Evolutionary conservation across 2,329 filamentous ascomycete genomes (phyloP).

Genomic region (Drechslera avenae): DNA sequence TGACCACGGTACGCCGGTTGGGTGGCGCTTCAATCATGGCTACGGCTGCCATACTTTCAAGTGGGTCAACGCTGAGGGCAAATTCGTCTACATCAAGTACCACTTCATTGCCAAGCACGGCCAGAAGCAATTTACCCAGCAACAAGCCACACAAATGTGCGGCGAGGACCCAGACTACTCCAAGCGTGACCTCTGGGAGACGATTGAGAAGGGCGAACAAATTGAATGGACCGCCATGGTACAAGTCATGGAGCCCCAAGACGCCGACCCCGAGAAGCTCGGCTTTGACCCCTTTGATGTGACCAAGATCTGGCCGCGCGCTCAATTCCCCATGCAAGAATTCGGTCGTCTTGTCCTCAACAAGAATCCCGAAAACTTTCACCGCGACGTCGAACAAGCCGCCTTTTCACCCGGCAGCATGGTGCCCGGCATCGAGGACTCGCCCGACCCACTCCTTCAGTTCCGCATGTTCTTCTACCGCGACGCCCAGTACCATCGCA

Average conservation of each 20-base stretch:
- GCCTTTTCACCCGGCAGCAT: conserved; percentile 58
- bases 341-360: conserved; percentile 59
- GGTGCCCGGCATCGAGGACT: conserved; percentile 58
- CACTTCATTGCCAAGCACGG: conserved; percentile 56
- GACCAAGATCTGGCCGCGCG: conserved; percentile 59
- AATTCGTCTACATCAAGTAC: conserved; percentile 60
- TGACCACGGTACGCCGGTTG: conserved; percentile 57
- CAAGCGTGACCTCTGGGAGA: conserved; percentile 54
- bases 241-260: conserved; percentile 54
- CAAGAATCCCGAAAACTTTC: conserved; percentile 61
- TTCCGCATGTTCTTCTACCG: conserved; percentile 38
- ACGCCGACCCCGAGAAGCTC: conserved; percentile 56
- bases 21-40: conserved; percentile 50
- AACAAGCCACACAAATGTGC: conserved; percentile 52
- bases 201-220: conserved; percentile 49
- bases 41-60: conserved; percentile 57
- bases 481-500: conserved; percentile 58
- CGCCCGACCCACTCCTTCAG: conserved; percentile 27
- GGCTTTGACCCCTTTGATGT: conserved; percentile 61
- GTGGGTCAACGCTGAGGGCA: conserved; percentile 55
- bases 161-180: conserved; percentile 59
- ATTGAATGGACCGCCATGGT: conserved; percentile 54
- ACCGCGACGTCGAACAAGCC: conserved; percentile 48
- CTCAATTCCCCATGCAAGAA: conserved; percentile 56
- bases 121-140: conserved; percentile 55